Percentiles rank a stretch among this genome's conserved stretches.
These are phyloP conservation scores for Eragrostis nindensis DNA, from an alignment of 176 grass and related monocot species.

Conservation along the genomic window DNA sequence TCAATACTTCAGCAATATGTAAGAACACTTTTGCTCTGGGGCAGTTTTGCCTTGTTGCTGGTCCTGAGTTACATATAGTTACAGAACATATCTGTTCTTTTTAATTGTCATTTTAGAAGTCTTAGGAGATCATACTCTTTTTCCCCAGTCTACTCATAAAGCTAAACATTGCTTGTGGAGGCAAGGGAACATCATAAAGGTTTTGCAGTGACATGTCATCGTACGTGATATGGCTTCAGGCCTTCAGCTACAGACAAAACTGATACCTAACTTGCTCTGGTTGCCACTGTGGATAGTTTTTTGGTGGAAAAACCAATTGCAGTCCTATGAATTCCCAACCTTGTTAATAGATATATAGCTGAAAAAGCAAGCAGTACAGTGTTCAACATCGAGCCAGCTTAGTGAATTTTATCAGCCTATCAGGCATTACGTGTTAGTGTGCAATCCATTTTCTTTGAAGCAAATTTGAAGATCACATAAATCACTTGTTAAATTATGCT, in stretches of 20 bases:
- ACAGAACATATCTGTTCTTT: no score
- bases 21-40: background rate
- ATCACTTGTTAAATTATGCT: background rate
- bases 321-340: background rate
- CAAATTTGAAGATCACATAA: background rate
- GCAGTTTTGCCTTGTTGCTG: no score
- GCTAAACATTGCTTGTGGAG: background rate
- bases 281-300: background rate
- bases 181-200: background rate
- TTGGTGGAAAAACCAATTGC: background rate
- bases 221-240: background rate
- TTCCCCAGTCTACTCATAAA: background rate
- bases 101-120: no score
- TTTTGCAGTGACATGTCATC: slow-evolving; percentile 1
- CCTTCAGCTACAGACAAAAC: background rate
- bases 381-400: background rate
- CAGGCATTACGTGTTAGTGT: background rate
- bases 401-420: no score
- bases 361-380: background rate
- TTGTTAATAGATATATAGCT: background rate
- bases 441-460: background rate
- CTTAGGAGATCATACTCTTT: no score
- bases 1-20: background rate
- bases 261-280: background rate
- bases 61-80: no score